These are phyloP conservation scores for Wickerhamomyces bovis DNA, from an alignment of 805 yeast species.

Conservation along the genomic window DNA sequence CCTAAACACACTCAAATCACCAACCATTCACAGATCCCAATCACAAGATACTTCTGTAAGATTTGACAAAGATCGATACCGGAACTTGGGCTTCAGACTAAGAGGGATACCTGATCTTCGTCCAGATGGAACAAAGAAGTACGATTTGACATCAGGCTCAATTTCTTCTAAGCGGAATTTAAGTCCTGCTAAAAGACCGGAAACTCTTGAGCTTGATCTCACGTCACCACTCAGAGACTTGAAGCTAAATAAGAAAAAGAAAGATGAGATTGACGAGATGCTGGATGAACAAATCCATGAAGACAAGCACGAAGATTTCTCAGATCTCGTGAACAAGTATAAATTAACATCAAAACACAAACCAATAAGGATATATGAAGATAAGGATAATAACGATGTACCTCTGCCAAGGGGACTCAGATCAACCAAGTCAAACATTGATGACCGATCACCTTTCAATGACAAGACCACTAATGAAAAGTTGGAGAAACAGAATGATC, in stretches of 20 bases:
- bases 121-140: neutral
- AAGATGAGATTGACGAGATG: neutral
- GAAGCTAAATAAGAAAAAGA: neutral
- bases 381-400: neutral
- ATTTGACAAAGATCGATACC: neutral
- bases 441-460: neutral
- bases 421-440: neutral
- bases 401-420: neutral
- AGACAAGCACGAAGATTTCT: neutral
- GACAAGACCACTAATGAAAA: neutral
- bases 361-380: neutral
- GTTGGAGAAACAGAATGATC: neutral
- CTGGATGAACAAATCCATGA: neutral
- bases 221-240: neutral
- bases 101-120: slow-evolving; percentile 8
- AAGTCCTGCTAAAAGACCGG: neutral
- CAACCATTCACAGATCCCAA: neutral
- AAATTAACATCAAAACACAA: neutral
- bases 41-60: neutral
- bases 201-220: neutral
- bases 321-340: neutral
- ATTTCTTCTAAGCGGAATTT: neutral
- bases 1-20: slow-evolving; percentile 2
- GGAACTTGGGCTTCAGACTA: slow-evolving; percentile 3
- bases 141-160: neutral